These are phyloP conservation scores for Endocarpon pusillum DNA, from an alignment of 495 filamentous ascomycete genomes.

Conservation along the genomic window DNA sequence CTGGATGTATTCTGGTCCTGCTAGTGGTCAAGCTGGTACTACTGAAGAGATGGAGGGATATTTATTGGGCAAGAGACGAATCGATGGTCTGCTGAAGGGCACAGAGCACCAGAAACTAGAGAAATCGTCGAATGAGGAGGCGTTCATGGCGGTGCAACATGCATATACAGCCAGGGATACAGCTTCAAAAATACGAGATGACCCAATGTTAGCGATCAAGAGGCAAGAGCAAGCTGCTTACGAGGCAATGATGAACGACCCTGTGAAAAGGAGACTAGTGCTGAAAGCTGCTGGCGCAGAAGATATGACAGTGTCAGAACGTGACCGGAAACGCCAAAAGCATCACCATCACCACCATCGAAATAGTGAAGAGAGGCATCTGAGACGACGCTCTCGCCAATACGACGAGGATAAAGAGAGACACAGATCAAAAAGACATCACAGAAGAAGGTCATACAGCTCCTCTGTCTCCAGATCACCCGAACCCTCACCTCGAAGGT, in stretches of 20 bases:
- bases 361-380: slow-evolving; percentile 18
- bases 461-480: slow-evolving; percentile 19
- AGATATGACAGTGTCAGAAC: slow-evolving; percentile 21
- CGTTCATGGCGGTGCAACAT: slow-evolving; percentile 39
- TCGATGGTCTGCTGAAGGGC: slow-evolving; percentile 74
- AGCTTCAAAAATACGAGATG: slow-evolving; percentile 67
- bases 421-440: slow-evolving; percentile 7
- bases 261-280: slow-evolving; percentile 49
- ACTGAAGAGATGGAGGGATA: slow-evolving; percentile 91
- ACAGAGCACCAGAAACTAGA: slow-evolving; percentile 63
- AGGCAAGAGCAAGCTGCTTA: slow-evolving; percentile 81
- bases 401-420: slow-evolving; percentile 18
- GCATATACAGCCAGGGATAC: slow-evolving; percentile 57
- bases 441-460: slow-evolving; percentile 12
- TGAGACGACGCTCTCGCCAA: slow-evolving; percentile 9
- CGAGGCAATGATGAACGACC: slow-evolving; percentile 76
- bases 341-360: slow-evolving; percentile 37
- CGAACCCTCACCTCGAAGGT: slow-evolving; percentile 6
- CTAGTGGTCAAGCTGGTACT: slow-evolving; percentile 59
- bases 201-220: slow-evolving; percentile 84
- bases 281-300: slow-evolving; percentile 39
- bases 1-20: slow-evolving; percentile 93
- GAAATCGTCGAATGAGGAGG: slow-evolving; percentile 56
- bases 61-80: slow-evolving; percentile 75
- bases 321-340: slow-evolving; percentile 24